Evolutionary conservation across 495 filamentous ascomycete genomes (phyloP).

Genomic region (Annulohypoxylon bovei): DNA sequence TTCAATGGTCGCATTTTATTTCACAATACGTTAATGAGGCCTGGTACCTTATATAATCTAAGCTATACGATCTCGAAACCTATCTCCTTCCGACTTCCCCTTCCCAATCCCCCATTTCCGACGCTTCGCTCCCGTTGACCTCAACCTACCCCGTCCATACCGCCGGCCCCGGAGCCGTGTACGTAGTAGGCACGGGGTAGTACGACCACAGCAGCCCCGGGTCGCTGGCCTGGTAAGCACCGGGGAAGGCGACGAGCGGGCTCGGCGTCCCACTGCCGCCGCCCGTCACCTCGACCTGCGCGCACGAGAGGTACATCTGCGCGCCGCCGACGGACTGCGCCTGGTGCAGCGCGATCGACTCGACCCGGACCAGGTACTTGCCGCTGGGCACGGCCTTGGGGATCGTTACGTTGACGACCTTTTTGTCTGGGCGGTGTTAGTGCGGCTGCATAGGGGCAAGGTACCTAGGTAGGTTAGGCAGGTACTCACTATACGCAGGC

Average conservation of each 20-base stretch:
- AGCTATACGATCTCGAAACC: too few relatives aligned
- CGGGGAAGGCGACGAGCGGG: constrained; percentile 48
- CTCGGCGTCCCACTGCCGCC: constrained; percentile 49
- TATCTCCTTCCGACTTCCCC: background rate
- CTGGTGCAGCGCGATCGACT: constrained; percentile 53
- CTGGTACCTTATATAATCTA: too few relatives aligned
- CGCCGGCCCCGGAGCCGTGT: constrained; percentile 55
- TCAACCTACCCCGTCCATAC: constrained; percentile 45
- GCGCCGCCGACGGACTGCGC: constrained; percentile 50
- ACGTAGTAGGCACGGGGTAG: constrained; percentile 47
- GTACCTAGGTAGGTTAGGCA: background rate
- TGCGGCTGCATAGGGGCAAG: background rate
- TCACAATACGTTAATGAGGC: too few relatives aligned
- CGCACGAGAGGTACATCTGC: constrained; percentile 56
- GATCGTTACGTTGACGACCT: constrained; percentile 50
- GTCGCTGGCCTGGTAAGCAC: constrained; percentile 50
- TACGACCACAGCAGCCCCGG: constrained; percentile 49
- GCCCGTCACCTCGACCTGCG: constrained; percentile 51
- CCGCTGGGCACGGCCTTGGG: constrained; percentile 52
- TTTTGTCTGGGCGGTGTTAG: constrained; percentile 42
- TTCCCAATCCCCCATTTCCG: background rate
- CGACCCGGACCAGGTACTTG: constrained; percentile 54
- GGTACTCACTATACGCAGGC: constrained; percentile 53
- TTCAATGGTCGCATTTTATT: too few relatives aligned
- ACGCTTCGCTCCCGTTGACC: too few relatives aligned